These are phyloP conservation scores for Lipomyces sp. DNA, from an alignment of 805 yeast genomes.

Conservation along the genomic window DNA sequence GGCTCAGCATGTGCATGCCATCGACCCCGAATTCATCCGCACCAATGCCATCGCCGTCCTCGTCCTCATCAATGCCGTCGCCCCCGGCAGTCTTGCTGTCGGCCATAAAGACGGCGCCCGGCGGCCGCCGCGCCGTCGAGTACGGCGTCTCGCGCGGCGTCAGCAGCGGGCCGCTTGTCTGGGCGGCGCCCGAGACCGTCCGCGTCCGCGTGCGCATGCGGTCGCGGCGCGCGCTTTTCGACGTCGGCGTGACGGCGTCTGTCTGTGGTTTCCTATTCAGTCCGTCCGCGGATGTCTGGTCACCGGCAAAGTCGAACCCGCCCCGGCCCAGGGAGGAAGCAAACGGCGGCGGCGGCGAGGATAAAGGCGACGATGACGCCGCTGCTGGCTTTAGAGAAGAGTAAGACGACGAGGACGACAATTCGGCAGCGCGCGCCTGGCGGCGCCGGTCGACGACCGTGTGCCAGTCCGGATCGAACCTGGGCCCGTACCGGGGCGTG, in stretches of 20 bases:
- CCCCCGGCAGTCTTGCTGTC: too few species aligned
- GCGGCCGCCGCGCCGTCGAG: too few species aligned
- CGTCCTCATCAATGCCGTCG: too few species aligned
- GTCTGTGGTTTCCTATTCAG: not conserved
- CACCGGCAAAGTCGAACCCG: too few species aligned
- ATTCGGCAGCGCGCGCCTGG: too few species aligned
- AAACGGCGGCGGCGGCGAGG: not conserved
- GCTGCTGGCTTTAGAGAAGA: not conserved
- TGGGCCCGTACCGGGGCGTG: conserved; percentile 26
- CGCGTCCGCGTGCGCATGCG: conserved; percentile 15
- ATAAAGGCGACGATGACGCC: not conserved
- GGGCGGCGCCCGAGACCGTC: conserved; percentile 22
- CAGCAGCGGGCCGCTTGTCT: conserved; percentile 20
- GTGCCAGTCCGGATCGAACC: conserved; percentile 24
- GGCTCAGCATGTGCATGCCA: too few species aligned
- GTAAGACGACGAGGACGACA: too few species aligned
- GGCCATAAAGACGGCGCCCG: too few species aligned
- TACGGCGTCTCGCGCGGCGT: conserved; percentile 28
- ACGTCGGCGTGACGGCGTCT: not conserved
- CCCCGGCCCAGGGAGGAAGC: not conserved
- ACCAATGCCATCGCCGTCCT: too few species aligned
- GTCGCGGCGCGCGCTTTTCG: not conserved
- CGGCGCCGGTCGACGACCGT: too few species aligned
- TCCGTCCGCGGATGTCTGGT: too few species aligned
- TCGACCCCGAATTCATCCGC: too few species aligned